These are phyloP conservation scores for Exserohilum turcica DNA, from an alignment of 2,329 filamentous ascomycete species.

Conservation along the genomic window DNA sequence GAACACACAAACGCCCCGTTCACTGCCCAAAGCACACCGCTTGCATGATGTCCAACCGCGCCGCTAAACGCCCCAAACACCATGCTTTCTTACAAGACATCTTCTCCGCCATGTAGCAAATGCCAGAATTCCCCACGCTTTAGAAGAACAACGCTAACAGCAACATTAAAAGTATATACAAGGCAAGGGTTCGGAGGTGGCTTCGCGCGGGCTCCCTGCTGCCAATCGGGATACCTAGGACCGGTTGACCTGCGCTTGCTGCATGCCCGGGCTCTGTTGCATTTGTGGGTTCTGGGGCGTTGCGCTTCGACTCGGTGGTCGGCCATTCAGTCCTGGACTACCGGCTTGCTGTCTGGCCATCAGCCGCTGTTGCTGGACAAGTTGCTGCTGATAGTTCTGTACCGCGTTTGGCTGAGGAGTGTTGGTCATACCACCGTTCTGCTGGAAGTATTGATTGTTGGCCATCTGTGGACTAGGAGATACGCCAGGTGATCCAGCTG, in stretches of 20 bases:
- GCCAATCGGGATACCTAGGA: slow-evolving; percentile 15
- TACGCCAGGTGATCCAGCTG: slow-evolving; percentile 41
- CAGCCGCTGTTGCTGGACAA: slow-evolving; percentile 46
- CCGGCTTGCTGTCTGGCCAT: slow-evolving; percentile 41
- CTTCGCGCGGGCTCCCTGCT: slow-evolving; percentile 23
- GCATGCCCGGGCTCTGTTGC: slow-evolving; percentile 42
- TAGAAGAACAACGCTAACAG: slow-evolving; percentile 22
- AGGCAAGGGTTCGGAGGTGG: slow-evolving; percentile 19
- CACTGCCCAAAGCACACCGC: not conserved
- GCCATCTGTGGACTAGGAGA: slow-evolving; percentile 40
- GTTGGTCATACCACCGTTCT: slow-evolving; percentile 36
- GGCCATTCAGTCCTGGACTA: slow-evolving; percentile 40
- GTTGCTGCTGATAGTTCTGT: slow-evolving; percentile 45
- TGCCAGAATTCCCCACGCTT: slow-evolving; percentile 9
- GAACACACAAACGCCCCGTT: not conserved
- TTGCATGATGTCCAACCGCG: slow-evolving; percentile 1
- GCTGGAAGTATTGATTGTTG: slow-evolving; percentile 43
- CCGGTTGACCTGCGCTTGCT: slow-evolving; percentile 40
- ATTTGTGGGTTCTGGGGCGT: slow-evolving; percentile 47
- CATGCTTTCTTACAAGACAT: slow-evolving; percentile 10
- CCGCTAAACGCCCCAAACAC: slow-evolving; percentile 18
- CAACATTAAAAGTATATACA: slow-evolving; percentile 43
- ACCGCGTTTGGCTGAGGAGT: slow-evolving; percentile 43
- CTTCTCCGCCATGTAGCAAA: slow-evolving; percentile 4
- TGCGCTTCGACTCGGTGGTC: slow-evolving; percentile 45